Percentiles rank a stretch among this genome's conserved stretches.
These are phyloP conservation scores for Pichia exigua DNA, from an alignment of 805 yeast species.

Conservation along the genomic window DNA sequence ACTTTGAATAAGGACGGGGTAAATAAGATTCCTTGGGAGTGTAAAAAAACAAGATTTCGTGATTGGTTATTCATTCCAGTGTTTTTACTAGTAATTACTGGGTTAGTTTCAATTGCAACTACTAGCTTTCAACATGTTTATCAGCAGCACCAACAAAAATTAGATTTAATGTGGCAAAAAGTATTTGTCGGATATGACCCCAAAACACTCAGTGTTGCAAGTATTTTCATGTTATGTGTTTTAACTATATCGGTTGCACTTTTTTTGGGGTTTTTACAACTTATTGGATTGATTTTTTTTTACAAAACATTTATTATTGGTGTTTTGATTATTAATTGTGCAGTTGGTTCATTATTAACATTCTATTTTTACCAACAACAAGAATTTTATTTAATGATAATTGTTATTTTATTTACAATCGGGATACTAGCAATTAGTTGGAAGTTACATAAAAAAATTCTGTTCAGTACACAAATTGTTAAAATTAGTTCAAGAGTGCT, in stretches of 20 bases:
- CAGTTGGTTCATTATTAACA: neutral
- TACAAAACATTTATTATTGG: neutral
- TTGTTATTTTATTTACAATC: conserved; percentile 25
- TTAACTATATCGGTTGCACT: neutral
- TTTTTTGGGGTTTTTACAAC: neutral
- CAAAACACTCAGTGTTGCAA: neutral
- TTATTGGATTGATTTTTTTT: conserved; percentile 1
- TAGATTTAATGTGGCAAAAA: neutral
- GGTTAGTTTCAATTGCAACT: conserved; percentile 64
- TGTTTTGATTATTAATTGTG: neutral
- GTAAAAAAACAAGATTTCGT: conserved; percentile 52
- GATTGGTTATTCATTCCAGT: conserved; percentile 67
- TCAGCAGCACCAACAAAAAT: neutral
- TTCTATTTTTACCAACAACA: neutral
- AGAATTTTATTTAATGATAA: neutral
- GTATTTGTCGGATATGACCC: neutral
- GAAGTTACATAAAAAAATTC: conserved; percentile 18
- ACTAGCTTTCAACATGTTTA: conserved; percentile 27
- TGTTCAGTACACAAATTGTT: conserved; percentile 23
- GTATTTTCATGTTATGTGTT: neutral
- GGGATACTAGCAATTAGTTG: conserved; percentile 15
- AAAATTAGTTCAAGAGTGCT: conserved; percentile 58
- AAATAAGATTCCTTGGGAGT: conserved; percentile 12
- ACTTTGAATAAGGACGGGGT: neutral
- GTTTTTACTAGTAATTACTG: conserved; percentile 36